Percentiles rank a stretch among this genome's conserved stretches.
Evolutionary conservation across 2,329 filamentous ascomycete genomes (phyloP).

Genomic region (Aspergillus felis): DNA sequence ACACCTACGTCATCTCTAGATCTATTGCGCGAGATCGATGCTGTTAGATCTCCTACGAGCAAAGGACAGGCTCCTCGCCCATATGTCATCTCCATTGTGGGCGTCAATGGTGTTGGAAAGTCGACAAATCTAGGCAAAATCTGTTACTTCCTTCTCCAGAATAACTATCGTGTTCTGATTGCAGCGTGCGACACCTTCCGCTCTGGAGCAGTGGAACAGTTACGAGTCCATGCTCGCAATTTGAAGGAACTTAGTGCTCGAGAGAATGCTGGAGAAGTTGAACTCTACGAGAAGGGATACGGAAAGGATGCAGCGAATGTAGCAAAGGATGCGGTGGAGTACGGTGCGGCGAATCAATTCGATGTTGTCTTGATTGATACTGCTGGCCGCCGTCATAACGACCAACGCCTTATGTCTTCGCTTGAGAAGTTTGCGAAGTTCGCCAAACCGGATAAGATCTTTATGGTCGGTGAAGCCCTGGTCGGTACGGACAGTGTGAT

Average conservation of each 20-base stretch:
- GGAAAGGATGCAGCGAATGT: slow-evolving; percentile 96
- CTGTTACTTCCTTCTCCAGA: slow-evolving; percentile 95
- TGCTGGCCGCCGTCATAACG: slow-evolving; percentile 90
- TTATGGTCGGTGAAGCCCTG: slow-evolving; percentile 92
- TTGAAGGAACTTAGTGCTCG: slow-evolving; percentile 81
- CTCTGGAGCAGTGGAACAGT: slow-evolving; percentile 92
- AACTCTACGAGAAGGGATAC: slow-evolving; percentile 95
- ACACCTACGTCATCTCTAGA: slow-evolving; percentile 94
- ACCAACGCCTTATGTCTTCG: slow-evolving; percentile 90
- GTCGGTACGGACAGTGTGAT: slow-evolving; percentile 94
- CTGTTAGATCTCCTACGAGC: slow-evolving; percentile 63
- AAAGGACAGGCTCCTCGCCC: slow-evolving; percentile 67
- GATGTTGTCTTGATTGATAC: slow-evolving; percentile 98
- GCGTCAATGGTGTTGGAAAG: slow-evolving; percentile 97
- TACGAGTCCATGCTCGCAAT: slow-evolving; percentile 92
- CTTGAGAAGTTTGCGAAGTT: slow-evolving; percentile 97
- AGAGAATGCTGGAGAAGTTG: slow-evolving; percentile 75
- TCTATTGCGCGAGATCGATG: slow-evolving; percentile 86
- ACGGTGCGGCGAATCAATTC: slow-evolving; percentile 69
- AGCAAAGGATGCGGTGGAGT: slow-evolving; percentile 85
- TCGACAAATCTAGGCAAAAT: slow-evolving; percentile 98
- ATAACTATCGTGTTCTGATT: slow-evolving; percentile 92
- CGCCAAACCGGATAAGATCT: slow-evolving; percentile 93
- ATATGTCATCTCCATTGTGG: slow-evolving; percentile 97
- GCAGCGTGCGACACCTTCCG: slow-evolving; percentile 96